Evolutionary conservation across 2,329 filamentous ascomycete genomes (phyloP).

Genomic region (Fusarium abutilonis): DNA sequence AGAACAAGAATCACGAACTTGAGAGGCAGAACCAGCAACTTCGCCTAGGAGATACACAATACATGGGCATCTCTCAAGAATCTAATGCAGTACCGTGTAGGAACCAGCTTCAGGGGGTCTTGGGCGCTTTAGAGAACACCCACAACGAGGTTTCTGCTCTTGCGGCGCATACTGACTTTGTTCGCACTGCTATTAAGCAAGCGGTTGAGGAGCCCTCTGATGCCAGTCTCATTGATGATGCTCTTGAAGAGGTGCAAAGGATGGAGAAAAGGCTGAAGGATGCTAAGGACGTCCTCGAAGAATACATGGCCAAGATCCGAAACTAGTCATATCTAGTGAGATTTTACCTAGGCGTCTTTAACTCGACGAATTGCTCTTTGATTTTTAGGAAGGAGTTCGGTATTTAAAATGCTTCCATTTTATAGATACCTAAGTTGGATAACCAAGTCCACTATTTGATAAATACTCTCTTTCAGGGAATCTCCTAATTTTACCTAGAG

Average conservation of each 20-base stretch:
- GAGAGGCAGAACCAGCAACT: neutral
- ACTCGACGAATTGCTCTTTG: no score
- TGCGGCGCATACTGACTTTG: neutral
- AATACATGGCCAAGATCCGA: neutral
- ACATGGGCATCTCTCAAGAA: neutral
- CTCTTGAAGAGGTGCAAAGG: neutral
- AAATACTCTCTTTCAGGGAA: neutral
- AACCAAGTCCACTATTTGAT: neutral
- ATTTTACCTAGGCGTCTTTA: no score
- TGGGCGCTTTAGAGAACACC: neutral
- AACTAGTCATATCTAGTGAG: neutral
- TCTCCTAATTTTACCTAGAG: neutral
- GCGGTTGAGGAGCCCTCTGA: neutral
- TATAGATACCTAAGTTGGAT: neutral
- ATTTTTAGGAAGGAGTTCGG: neutral
- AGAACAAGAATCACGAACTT: neutral
- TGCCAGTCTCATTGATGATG: neutral
- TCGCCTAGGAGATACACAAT: neutral
- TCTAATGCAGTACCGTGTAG: neutral
- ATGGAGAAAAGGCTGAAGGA: neutral
- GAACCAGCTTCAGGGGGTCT: neutral
- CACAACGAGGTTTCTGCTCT: neutral
- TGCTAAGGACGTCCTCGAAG: neutral
- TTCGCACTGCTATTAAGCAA: neutral
- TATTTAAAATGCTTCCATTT: neutral